Evolutionary conservation across 495 filamentous ascomycete species (phyloP), one percentile per base, ranked within the genome.

Genomic region (Neurospora sp.): DNA sequence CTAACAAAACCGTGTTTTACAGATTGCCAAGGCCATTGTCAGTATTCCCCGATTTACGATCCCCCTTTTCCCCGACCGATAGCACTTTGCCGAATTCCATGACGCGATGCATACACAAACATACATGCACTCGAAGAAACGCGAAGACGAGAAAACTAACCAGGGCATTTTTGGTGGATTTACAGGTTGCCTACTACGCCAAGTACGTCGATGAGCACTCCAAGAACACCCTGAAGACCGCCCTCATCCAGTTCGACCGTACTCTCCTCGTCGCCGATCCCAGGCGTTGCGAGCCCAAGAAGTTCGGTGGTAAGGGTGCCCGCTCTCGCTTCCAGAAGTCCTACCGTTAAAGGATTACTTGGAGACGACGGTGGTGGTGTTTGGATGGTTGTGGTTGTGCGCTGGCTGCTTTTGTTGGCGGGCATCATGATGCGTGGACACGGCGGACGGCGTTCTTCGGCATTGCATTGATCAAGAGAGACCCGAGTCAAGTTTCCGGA

Each of bases 181-280:
- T 72, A 4, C 69, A 81, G 80, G 75, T 99, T 80, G 94, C 96
- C 84, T 99, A 98, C 92, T 98, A 97, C 92, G 96, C 98, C 90
- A 99, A 99, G 88, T 99, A 91, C 87, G 93, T 99, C 84, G 96
- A 99, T 82, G 96, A 99, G 91, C 93, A 98, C 90, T 91, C 92
- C 87, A 99, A 99, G 93, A 99, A 98, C 90, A 88, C 91, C 86
- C 88, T 99, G 78, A 99, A 99, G 93, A 91, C 94, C 84, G 92
- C 92, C 74, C 89, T 98, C 74, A 91, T 92, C 80, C 89, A 92
- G 83, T 99, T 96, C 89, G 96, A 99, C 89, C 91, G 96, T 78
- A 97, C 93, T 82, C 88, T 99, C 75, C 90, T 99, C 78, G 96
- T 99, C 77, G 96, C 96, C 83, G 96, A 99, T 82, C 97, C 97